These are phyloP conservation scores for Eimeria acervulina DNA, from an alignment of 169 alveolate species.

Conservation along the genomic window DNA sequence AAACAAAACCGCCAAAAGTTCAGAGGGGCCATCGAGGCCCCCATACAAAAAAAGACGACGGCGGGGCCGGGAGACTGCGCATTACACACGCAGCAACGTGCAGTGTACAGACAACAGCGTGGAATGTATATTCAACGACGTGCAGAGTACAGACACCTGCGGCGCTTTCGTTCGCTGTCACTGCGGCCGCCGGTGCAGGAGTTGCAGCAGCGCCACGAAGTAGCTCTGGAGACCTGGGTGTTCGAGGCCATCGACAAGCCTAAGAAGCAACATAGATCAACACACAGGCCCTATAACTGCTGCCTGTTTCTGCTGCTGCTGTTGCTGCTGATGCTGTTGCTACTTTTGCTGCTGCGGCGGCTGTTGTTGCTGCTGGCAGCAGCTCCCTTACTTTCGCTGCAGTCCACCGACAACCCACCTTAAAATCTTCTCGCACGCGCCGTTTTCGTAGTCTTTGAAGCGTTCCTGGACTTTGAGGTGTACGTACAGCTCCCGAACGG, in stretches of 20 bases:
- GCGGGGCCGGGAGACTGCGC: not conserved
- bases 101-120: not conserved
- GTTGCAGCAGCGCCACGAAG: constrained; percentile 60
- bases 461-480: constrained; percentile 8
- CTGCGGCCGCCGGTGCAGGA: constrained; percentile 58
- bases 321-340: not conserved
- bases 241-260: constrained; percentile 2
- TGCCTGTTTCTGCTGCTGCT: not conserved
- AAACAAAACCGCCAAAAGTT: too few species aligned
- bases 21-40: not conserved
- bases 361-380: constrained; percentile 8
- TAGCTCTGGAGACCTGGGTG: constrained; percentile 52
- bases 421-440: not conserved
- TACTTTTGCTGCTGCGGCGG: not conserved
- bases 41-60: not conserved
- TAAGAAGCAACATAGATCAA: not conserved
- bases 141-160: constrained; percentile 8
- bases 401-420: constrained; percentile 23
- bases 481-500: constrained; percentile 67
- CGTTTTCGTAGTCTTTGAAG: constrained; percentile 51
- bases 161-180: not conserved
- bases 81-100: not conserved
- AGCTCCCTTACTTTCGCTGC: too few species aligned
- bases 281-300: not conserved
- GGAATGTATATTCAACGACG: not conserved